Evolutionary conservation across 2,329 filamentous ascomycete genomes (phyloP), one percentile per base, ranked within the genome.

Genomic region (Emergomyces pasteurianus): DNA sequence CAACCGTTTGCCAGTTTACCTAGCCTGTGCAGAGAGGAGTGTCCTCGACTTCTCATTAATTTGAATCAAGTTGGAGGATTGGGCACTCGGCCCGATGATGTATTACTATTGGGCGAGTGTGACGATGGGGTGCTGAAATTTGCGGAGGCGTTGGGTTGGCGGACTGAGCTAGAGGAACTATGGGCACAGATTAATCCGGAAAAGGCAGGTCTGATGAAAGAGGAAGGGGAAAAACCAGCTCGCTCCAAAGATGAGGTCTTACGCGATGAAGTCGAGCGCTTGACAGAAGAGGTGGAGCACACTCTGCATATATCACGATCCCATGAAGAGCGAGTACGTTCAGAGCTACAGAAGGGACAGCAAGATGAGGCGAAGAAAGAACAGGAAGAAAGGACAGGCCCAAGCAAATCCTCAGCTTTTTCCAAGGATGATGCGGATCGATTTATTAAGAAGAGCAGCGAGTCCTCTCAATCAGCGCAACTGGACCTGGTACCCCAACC

Each of bases 1-100:
- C 89, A 92, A 64, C 94, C 94, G 0, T 99, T 99, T 72, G 90
- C 92, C 1, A 85, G 85, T 54, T 77, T 97, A 57, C 92, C 92
- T 0, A 76, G 81, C 16, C 77, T 87, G 65, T 86, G 85, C 26
- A 69, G 72, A 2, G 79, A 85, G 1, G 79, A 78, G 0, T 83
- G 82, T 2, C 94, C 92, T 0, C 83, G 94, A 10, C 77, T 99
- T 1, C 79, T 99, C 23, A 89, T 99, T 73, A 99, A 99, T 72
- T 81, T 87, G 75, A 89, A 96, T 72, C 78, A 78, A 42, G 94
- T 96, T 0, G 92, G 94, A 0, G 83, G 83, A 23, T 72, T 99
- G 42, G 94, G 94, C 0, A 81, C 81, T 8, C 79, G 90, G 31
- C 71, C 86, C 0, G 92, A 99, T 69, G 94, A 99, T 74, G 92